These are phyloP conservation scores for Polytrichum formosum DNA, from an alignment of 225 moss, liverwort and hornwort species.

Conservation along the genomic window DNA sequence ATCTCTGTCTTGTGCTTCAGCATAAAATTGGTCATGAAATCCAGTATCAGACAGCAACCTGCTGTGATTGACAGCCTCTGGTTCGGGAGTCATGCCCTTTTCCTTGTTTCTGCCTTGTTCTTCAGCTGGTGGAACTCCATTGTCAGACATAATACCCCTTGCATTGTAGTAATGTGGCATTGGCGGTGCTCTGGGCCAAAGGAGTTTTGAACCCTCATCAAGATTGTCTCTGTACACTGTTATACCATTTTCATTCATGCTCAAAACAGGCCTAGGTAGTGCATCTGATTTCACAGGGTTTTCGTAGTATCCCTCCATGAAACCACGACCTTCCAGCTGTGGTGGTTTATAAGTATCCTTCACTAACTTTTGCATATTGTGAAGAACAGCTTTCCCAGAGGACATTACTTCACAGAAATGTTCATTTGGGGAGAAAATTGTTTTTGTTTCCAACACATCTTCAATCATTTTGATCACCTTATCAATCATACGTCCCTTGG, in stretches of 20 bases:
- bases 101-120: slow-evolving; percentile 11
- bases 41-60: not conserved
- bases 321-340: slow-evolving; percentile 10
- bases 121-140: slow-evolving; percentile 26
- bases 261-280: slow-evolving; percentile 1
- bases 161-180: slow-evolving; percentile 19
- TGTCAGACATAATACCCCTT: slow-evolving; percentile 28
- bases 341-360: slow-evolving; percentile 8
- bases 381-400: slow-evolving; percentile 20
- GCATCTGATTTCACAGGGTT: slow-evolving; percentile 9
- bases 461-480: slow-evolving; percentile 14
- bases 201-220: no score
- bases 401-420: slow-evolving; percentile 12
- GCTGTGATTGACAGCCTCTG: no score
- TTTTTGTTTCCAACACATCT: slow-evolving; percentile 12
- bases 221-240: not conserved
- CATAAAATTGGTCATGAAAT: no score
- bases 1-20: no score
- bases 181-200: slow-evolving; percentile 21
- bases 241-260: slow-evolving; percentile 2
- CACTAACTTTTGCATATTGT: slow-evolving; percentile 16
- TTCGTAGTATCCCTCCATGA: slow-evolving; percentile 12
- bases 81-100: not conserved
- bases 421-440: slow-evolving; percentile 14
- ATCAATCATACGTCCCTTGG: slow-evolving; percentile 31